These are phyloP conservation scores for Trichodelitschia bisporula DNA, from an alignment of 495 filamentous ascomycete genomes.

Conservation along the genomic window DNA sequence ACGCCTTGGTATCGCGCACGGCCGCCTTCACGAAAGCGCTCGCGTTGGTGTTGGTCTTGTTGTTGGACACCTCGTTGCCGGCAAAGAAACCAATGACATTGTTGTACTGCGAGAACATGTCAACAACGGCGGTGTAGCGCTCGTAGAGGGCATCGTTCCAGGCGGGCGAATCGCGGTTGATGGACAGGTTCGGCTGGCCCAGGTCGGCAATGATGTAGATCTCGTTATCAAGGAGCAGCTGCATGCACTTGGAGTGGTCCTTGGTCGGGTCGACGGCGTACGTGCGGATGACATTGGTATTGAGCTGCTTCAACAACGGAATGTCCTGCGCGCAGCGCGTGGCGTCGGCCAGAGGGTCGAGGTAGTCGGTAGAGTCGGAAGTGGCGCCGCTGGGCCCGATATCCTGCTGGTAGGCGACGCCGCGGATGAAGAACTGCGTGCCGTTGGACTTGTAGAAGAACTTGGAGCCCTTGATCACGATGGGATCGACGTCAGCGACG, in stretches of 20 bases:
- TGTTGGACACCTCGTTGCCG: conserved; percentile 90
- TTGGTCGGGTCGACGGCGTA: conserved; percentile 67
- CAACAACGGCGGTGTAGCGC: conserved; percentile 65
- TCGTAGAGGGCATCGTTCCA: conserved; percentile 57
- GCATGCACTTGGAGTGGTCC: conserved; percentile 73
- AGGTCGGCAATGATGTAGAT: conserved; percentile 91
- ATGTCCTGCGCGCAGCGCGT: conserved; percentile 56
- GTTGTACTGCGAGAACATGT: conserved; percentile 50
- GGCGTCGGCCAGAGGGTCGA: conserved; percentile 47
- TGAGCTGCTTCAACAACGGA: conserved; percentile 47
- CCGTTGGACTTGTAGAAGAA: conserved; percentile 58
- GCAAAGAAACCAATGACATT: conserved; percentile 93
- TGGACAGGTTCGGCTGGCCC: conserved; percentile 51
- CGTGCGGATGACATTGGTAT: conserved; percentile 77
- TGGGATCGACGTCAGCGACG: conserved; percentile 13
- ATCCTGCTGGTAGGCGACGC: conserved; percentile 18
- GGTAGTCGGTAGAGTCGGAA: conserved; percentile 19
- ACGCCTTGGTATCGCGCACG: conserved; percentile 79
- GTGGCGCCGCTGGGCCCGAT: conserved; percentile 21
- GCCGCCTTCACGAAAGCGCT: conserved; percentile 91
- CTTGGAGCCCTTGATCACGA: conserved; percentile 32
- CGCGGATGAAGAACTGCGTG: conserved; percentile 45
- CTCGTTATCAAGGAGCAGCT: conserved; percentile 52
- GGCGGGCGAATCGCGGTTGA: conserved; percentile 50
- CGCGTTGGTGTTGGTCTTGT: conserved; percentile 52